phyloP scores from a whole-genome alignment of 2,329 filamentous ascomycete species.

The Talaromyces sp. region DNA sequence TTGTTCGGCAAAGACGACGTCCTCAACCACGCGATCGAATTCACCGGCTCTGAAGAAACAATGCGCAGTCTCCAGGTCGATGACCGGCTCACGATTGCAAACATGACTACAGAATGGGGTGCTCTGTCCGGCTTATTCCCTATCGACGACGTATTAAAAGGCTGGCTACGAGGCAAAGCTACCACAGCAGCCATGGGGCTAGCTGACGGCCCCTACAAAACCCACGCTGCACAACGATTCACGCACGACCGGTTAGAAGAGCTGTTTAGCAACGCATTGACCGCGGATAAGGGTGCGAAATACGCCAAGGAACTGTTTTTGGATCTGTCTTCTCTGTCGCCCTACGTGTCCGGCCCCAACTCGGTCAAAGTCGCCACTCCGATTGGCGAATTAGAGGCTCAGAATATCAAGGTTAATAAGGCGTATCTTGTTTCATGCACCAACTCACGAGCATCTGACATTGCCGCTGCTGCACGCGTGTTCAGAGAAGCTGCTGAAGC shows the following conservation, averaged over 20 bases:
- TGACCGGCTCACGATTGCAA: conserved; percentile 64
- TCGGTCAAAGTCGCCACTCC: conserved; percentile 85
- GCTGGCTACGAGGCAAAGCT: conserved; percentile 75
- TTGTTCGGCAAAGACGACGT: conserved; percentile 85
- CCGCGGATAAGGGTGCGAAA: conserved; percentile 69
- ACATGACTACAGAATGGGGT: conserved; percentile 83
- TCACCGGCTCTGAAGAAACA: conserved; percentile 75
- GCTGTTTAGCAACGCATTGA: conserved; percentile 63
- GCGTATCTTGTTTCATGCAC: conserved; percentile 90
- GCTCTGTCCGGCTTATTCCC: conserved; percentile 74
- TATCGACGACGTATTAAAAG: conserved; percentile 67
- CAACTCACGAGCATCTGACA: conserved; percentile 76
- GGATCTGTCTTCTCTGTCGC: conserved; percentile 77
- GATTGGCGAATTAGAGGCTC: conserved; percentile 65
- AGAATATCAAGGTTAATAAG: conserved; percentile 75
- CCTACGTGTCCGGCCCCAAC: conserved; percentile 83
- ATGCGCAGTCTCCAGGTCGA: conserved; percentile 70
- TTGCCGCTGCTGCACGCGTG: conserved; percentile 76
- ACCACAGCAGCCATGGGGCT: conserved; percentile 64
- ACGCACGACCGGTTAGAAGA: conserved; percentile 70
- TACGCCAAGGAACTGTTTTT: conserved; percentile 84
- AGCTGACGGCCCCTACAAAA: conserved; percentile 45
- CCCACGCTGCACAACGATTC: conserved; percentile 57
- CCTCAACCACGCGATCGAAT: conserved; percentile 86
- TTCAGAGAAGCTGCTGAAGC: conserved; percentile 70